phyloP scores from a whole-genome alignment of 352 stramenopile species.

The Globisporangium orthogonon region DNA sequence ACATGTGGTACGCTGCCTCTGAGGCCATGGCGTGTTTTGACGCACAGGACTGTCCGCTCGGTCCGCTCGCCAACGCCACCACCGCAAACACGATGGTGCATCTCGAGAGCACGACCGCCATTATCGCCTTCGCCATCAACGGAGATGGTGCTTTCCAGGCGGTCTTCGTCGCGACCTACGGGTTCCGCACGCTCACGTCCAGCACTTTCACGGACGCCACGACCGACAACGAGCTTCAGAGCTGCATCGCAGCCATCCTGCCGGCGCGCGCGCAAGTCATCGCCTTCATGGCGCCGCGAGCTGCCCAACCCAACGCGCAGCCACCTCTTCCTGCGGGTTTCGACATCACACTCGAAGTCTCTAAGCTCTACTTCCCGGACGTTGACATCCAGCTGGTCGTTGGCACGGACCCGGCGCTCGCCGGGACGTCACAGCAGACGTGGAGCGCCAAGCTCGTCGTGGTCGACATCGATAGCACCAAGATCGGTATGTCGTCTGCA shows the following conservation, averaged over 20 bases:
- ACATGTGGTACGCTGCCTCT: too few species aligned
- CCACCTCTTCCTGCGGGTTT: neutral
- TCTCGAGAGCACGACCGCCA: slow-evolving; percentile 1
- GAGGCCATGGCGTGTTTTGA: too few species aligned
- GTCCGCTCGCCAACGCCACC: slow-evolving; percentile 1
- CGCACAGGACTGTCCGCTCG: too few species aligned
- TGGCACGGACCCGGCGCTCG: neutral
- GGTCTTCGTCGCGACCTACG: slow-evolving; percentile 14
- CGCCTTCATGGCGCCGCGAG: neutral
- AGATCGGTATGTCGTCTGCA: neutral
- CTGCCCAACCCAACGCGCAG: neutral
- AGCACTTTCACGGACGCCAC: slow-evolving; percentile 6
- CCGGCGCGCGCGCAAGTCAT: neutral
- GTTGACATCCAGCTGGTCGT: slow-evolving; percentile 2
- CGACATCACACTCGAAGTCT: slow-evolving; percentile 7
- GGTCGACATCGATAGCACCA: neutral
- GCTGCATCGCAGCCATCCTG: slow-evolving; percentile 10
- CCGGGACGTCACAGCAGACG: neutral
- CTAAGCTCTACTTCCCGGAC: slow-evolving; percentile 7
- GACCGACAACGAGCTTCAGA: slow-evolving; percentile 4
- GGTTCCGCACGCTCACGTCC: slow-evolving; percentile 10
- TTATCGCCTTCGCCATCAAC: slow-evolving; percentile 6
- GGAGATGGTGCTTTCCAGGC: slow-evolving; percentile 6
- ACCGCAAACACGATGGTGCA: slow-evolving; percentile 14
- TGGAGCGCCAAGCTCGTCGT: slow-evolving; percentile 3